Conservation (phyloP, 495 filamentous ascomycete genomes). For the Viridothelium virens region DNA sequence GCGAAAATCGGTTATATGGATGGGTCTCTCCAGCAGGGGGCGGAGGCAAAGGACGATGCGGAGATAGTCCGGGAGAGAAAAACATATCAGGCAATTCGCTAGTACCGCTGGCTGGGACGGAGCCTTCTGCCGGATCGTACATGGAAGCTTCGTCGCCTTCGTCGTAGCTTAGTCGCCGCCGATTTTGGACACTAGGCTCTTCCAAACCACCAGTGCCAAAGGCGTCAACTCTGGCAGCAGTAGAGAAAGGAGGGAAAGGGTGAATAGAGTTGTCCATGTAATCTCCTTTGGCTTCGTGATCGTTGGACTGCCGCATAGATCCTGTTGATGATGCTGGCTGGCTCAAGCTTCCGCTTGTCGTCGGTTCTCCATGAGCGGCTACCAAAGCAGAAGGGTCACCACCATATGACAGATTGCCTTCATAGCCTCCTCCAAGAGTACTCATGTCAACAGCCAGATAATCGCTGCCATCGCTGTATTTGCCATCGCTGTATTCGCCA, state of each 20-base stretch:
- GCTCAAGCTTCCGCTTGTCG: constrained; percentile 22
- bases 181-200: constrained; percentile 55
- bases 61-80: constrained; percentile 72
- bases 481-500: constrained; percentile 52
- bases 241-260: constrained; percentile 51
- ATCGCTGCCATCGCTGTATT: constrained; percentile 68
- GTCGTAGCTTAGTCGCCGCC: constrained; percentile 79
- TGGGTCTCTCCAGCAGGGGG: constrained; percentile 46
- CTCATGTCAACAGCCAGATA: constrained; percentile 64
- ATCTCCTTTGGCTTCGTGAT: constrained; percentile 17
- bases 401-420: constrained; percentile 64
- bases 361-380: constrained; percentile 17
- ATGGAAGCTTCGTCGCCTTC: constrained; percentile 73
- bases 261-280: constrained; percentile 42
- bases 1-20: constrained; percentile 16
- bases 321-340: constrained; percentile 32
- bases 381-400: constrained; percentile 43
- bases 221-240: constrained; percentile 61
- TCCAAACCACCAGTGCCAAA: constrained; percentile 78
- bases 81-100: constrained; percentile 80
- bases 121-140: constrained; percentile 44
- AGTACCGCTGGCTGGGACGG: constrained; percentile 35
- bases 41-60: constrained; percentile 66
- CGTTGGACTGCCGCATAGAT: constrained; percentile 28
- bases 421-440: constrained; percentile 66